A percentile compares a stretch with the other conserved stretches of the same genome.
phyloP scores from a whole-genome alignment of 352 stramenopile species.

The Pythium phragmiticola region DNA sequence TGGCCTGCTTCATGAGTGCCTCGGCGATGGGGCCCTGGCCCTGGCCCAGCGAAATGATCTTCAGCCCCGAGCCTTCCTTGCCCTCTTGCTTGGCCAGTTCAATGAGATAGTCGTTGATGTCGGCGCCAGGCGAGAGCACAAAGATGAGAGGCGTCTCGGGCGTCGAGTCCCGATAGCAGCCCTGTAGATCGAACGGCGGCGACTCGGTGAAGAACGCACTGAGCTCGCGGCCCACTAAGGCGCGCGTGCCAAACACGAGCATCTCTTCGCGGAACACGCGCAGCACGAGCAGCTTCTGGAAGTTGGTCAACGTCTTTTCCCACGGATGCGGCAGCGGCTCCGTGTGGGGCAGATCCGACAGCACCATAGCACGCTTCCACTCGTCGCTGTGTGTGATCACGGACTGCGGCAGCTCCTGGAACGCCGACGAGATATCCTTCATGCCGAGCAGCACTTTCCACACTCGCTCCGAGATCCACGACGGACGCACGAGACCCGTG shows the following conservation, averaged over 20 bases:
- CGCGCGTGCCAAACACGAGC: slow-evolving; percentile 88
- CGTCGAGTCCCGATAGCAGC: slow-evolving; percentile 89
- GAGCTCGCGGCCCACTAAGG: slow-evolving; percentile 82
- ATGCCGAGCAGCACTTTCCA: slow-evolving; percentile 76
- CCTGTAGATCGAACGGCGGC: slow-evolving; percentile 87
- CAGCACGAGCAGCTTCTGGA: slow-evolving; percentile 91
- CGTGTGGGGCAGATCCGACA: slow-evolving; percentile 76
- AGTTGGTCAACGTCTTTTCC: slow-evolving; percentile 76
- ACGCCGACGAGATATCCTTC: slow-evolving; percentile 58
- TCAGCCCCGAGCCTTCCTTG: slow-evolving; percentile 85
- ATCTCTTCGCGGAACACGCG: slow-evolving; percentile 82
- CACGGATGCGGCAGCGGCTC: slow-evolving; percentile 65
- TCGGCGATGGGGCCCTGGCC: slow-evolving; percentile 89
- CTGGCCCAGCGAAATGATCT: slow-evolving; percentile 93
- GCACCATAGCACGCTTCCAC: slow-evolving; percentile 81
- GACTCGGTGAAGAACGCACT: slow-evolving; percentile 94
- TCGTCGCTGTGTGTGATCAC: slow-evolving; percentile 40
- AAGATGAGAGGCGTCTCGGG: slow-evolving; percentile 93
- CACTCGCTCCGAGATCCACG: slow-evolving; percentile 76
- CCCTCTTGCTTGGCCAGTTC: slow-evolving; percentile 93
- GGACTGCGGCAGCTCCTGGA: slow-evolving; percentile 45
- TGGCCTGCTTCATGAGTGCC: slow-evolving; percentile 89
- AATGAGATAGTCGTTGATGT: slow-evolving; percentile 94
- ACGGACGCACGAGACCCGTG: slow-evolving; percentile 37
- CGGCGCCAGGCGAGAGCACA: slow-evolving; percentile 92